phyloP scores from a whole-genome alignment of 2,329 filamentous ascomycete species.

The Pezicula radicicola region DNA sequence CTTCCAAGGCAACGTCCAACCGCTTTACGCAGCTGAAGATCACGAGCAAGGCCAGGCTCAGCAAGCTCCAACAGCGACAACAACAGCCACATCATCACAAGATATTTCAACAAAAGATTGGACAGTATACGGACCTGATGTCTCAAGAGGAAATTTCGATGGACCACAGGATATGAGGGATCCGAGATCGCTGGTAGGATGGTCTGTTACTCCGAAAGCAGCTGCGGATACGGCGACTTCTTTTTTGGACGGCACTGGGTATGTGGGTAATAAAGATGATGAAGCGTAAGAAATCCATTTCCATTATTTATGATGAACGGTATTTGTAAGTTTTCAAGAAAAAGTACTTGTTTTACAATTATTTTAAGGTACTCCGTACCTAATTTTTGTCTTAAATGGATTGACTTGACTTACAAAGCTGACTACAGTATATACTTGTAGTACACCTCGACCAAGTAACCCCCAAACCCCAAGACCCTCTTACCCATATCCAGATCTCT shows the following conservation, averaged over 20 bases:
- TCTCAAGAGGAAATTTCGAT: conserved; percentile 8
- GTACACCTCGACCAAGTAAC: conserved; percentile 13
- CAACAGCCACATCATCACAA: too few relatives aligned
- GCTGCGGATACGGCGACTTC: not conserved
- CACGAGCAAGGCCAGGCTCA: too few relatives aligned
- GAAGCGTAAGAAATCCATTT: not conserved
- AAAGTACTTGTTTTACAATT: too few relatives aligned
- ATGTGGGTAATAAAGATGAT: conserved; percentile 4
- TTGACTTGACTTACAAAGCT: too few relatives aligned
- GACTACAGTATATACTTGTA: not conserved
- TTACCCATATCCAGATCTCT: conserved; percentile 34
- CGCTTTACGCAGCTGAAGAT: not conserved
- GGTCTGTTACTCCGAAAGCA: not conserved
- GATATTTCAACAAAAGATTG: conserved; percentile 1
- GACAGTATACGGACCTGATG: conserved; percentile 15
- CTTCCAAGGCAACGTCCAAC: not conserved
- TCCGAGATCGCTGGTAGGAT: conserved; percentile 1
- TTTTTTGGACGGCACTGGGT: conserved; percentile 2
- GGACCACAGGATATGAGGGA: not conserved
- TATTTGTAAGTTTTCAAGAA: too few relatives aligned
- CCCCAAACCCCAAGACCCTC: conserved; percentile 3
- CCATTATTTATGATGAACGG: too few relatives aligned
- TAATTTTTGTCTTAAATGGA: too few relatives aligned
- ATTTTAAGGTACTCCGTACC: too few relatives aligned
- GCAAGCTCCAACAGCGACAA: too few relatives aligned